These are phyloP conservation scores for Infundibulicybe gibba DNA, from an alignment of 768 basidiomycete genomes.

Conservation along the genomic window DNA sequence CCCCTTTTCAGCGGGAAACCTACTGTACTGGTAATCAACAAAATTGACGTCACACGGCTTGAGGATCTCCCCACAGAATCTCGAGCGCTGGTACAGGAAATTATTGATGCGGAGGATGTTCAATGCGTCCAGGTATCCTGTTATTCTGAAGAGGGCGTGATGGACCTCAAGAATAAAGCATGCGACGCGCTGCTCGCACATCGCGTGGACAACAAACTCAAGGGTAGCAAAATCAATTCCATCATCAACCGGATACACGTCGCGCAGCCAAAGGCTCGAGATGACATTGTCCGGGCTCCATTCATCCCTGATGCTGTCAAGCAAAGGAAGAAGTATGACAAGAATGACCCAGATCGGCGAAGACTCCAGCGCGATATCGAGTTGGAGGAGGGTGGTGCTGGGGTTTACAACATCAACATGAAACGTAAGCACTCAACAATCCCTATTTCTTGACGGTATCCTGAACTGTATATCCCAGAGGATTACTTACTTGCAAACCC, in stretches of 20 bases:
- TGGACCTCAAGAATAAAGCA: conserved; percentile 92
- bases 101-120: conserved; percentile 72
- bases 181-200: conserved; percentile 95
- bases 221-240: conserved; percentile 88
- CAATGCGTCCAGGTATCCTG: conserved; percentile 85
- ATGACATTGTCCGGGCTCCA: conserved; percentile 83
- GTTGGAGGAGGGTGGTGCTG: conserved; percentile 82
- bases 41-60: conserved; percentile 89
- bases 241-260: conserved; percentile 96
- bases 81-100: conserved; percentile 81
- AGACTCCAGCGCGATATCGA: conserved; percentile 80
- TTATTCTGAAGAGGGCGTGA: conserved; percentile 96
- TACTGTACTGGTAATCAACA: conserved; percentile 93
- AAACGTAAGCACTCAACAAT: conserved; percentile 57
- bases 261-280: conserved; percentile 84
- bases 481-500: conserved; percentile 86
- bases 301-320: conserved; percentile 88
- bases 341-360: conserved; percentile 75
- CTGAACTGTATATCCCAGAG: conserved; percentile 44
- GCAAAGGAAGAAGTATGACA: conserved; percentile 79
- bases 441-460: background rate
- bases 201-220: conserved; percentile 91
- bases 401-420: conserved; percentile 87
- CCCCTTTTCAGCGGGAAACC: conserved; percentile 95
- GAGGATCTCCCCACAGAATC: conserved; percentile 78